Evolutionary conservation across 2,329 filamentous ascomycete genomes (phyloP).

Genomic region (Nothophoma quercina): DNA sequence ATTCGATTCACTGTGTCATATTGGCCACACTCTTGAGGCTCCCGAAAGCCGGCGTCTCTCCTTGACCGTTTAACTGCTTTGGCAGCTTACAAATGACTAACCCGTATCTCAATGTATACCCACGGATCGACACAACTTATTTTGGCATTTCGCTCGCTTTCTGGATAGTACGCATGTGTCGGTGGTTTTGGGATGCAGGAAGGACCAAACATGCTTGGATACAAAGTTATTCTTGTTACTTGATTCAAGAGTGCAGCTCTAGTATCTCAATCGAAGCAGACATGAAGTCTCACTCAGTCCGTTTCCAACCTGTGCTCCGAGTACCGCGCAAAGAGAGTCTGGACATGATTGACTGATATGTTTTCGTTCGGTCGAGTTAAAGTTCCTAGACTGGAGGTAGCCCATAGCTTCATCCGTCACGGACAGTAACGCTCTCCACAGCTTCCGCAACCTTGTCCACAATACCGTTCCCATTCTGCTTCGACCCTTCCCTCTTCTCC

Average conservation of each 20-base stretch:
- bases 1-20: constrained; percentile 45
- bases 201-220: no score
- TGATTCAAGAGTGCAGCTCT: neutral
- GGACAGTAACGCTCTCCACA: constrained; percentile 18
- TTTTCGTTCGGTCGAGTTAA: neutral
- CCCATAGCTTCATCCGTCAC: constrained; percentile 6
- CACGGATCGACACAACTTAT: constrained; percentile 23
- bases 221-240: neutral
- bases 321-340: neutral
- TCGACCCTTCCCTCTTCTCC: constrained; percentile 10
- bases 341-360: neutral
- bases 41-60: constrained; percentile 9
- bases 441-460: constrained; percentile 22
- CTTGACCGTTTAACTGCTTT: constrained; percentile 12
- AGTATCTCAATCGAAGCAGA: constrained; percentile 2
- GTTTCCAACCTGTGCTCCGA: no score
- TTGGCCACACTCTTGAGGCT: constrained; percentile 20
- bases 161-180: constrained; percentile 25
- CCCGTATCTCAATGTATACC: constrained; percentile 37
- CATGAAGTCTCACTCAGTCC: neutral
- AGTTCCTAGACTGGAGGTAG: neutral
- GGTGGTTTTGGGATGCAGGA: neutral
- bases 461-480: constrained; percentile 10
- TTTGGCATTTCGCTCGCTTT: constrained; percentile 18
- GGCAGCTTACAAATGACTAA: constrained; percentile 14